These are phyloP conservation scores for Cyberlindnera americana DNA, from an alignment of 805 yeast species.

Conservation along the genomic window DNA sequence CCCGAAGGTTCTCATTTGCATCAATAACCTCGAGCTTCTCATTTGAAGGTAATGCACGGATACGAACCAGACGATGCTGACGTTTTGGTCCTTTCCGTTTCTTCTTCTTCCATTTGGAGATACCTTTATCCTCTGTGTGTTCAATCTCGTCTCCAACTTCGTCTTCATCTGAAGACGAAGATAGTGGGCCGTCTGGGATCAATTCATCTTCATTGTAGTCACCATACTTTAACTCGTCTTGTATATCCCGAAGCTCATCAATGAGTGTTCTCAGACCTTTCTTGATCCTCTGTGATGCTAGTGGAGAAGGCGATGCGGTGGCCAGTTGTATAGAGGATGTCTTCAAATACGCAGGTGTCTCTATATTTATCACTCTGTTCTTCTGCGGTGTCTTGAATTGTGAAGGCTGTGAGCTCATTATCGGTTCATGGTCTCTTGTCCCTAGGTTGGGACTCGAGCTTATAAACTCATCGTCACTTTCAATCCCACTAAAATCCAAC, in stretches of 20 bases:
- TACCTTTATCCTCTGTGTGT: conserved; percentile 14
- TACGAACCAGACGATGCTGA: conserved; percentile 28
- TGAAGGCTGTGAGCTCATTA: background rate
- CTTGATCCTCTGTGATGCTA: conserved; percentile 25
- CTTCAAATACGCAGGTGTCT: conserved; percentile 46
- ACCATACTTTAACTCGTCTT: conserved; percentile 27
- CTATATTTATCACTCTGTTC: conserved; percentile 8
- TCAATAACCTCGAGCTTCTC: conserved; percentile 34
- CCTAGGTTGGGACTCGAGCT: conserved; percentile 1
- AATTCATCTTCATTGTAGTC: conserved; percentile 21
- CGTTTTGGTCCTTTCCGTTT: conserved; percentile 30
- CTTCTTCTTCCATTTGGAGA: conserved; percentile 27
- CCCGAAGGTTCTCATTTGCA: conserved; percentile 21
- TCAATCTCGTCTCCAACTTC: conserved; percentile 4
- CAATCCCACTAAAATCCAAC: conserved; percentile 12
- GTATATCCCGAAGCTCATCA: conserved; percentile 41
- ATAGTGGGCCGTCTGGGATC: conserved; percentile 19
- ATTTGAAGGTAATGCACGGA: conserved; percentile 23
- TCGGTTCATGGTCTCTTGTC: background rate
- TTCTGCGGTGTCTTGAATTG: conserved; percentile 22
- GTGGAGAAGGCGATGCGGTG: conserved; percentile 29
- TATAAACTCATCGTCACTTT: conserved; percentile 3
- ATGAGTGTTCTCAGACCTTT: conserved; percentile 43
- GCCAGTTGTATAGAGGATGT: conserved; percentile 2
- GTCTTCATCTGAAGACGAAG: conserved; percentile 21